Base-by-base conservation (phyloP, 208 protist species). In the Porcisia deanei region DNA sequence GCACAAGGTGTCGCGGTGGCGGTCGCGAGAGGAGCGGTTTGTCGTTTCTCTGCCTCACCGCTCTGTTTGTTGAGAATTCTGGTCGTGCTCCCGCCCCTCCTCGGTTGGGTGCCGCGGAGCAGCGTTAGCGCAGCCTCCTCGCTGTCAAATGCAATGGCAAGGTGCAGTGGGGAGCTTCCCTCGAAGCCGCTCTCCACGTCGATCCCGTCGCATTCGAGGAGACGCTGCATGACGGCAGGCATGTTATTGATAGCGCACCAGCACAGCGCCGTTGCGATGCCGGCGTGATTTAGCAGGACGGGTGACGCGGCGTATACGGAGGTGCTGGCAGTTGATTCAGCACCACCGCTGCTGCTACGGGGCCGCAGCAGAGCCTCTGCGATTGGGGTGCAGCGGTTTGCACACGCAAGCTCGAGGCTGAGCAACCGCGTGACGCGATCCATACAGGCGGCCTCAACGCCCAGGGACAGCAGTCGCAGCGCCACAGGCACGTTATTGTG, bases 241-340 rank as follows among this genome's bases (percentile, higher is more conserved):
- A 93, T 83, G 80, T 93, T 91, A 79, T 93, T 94, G 57, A 94
- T 68, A 4, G 91, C 89, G 64, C 89, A 93, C 89, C 89, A 96
- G 74, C 89, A 96, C 43, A 96, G 80, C 64, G 89, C 85, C 25
- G 91, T 87, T 34, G 91, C 89, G 34, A 91, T 86, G 61, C 91
- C 91, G 39, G 85, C 87, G 55, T 93, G 84, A 71, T 96, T 96
- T 30, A 96, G 79, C 64, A 90, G 73, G 8, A 92, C 84, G 16
- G 80, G 79, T 10, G 85, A 91, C 43, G 70, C 81, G 25, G 71
- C 75, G 68, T 91, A 90, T 12, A 77, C 77, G n/a, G 71, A 54
- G 37, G 45, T 61, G 37, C 52, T 25, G 1, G 80, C 75, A 0
- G 68, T 7, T 12, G 67, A 20, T 25, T 22, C 52, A 20, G 52